phyloP scores from a whole-genome alignment of 2,329 filamentous ascomycete species.

The Phyllosticta citrichinensis region DNA sequence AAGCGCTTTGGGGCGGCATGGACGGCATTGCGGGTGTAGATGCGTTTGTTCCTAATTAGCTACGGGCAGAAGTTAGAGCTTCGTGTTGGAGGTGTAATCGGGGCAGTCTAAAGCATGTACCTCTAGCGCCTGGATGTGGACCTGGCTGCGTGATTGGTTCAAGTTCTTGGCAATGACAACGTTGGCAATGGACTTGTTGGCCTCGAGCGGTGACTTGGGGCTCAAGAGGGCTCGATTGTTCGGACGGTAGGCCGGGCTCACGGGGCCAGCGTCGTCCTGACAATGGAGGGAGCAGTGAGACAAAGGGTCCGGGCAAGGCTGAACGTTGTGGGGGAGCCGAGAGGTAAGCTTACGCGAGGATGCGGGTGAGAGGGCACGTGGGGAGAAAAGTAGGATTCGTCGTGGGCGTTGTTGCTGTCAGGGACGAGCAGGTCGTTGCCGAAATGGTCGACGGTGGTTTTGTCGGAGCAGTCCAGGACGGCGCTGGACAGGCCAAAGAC shows the following conservation, averaged over 20 bases:
- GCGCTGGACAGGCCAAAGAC: slow-evolving; percentile 64
- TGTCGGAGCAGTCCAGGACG: slow-evolving; percentile 60
- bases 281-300: not conserved
- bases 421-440: slow-evolving; percentile 54
- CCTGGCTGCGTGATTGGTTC: slow-evolving; percentile 57
- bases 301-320: not conserved
- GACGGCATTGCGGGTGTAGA: slow-evolving; percentile 65
- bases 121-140: slow-evolving; percentile 72
- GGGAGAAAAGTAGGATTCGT: slow-evolving; percentile 14
- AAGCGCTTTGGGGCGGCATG: slow-evolving; percentile 69
- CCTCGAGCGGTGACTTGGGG: slow-evolving; percentile 7
- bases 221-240: not conserved
- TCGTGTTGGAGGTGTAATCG: not conserved
- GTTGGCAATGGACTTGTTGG: slow-evolving; percentile 56
- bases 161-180: slow-evolving; percentile 75
- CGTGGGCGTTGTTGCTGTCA: slow-evolving; percentile 14
- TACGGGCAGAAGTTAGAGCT: slow-evolving; percentile 36
- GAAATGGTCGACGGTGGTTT: slow-evolving; percentile 75
- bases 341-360: slow-evolving; percentile 10
- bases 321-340: not conserved
- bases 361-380: not conserved
- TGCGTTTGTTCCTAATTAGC: slow-evolving; percentile 68
- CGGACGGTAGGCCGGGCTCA: not conserved
- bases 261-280: not conserved
- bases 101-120: slow-evolving; percentile 20